Base-by-base conservation (phyloP, 331 rosid genomes). In the Prunus yedoensis region DNA sequence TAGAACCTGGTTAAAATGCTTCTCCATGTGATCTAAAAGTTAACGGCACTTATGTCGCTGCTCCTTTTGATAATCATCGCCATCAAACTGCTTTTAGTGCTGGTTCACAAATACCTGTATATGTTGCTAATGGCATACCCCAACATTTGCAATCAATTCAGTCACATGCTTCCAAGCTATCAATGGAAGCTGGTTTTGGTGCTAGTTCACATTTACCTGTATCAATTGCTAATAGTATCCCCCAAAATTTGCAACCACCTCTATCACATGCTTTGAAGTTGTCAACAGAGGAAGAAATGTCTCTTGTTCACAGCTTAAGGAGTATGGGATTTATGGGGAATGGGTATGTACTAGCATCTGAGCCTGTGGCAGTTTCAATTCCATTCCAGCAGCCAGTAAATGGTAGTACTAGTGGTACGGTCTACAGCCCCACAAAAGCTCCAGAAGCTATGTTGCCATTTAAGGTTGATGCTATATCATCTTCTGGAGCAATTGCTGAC, bases 271-370 rank as follows among this genome's bases (percentile, higher is more conserved):
- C 81, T 73, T 83, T 84, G 9, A 80, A 87, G 74, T 82, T 88
- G 89, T 74, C 83, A 69, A 79, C 77, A 71, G 84, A 72, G 68
- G 96, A 86, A 59, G 96, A 87, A 77, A 80, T 85, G n/a, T 78
- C 79, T 77, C 86, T 90, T 70, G 86, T 81, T 56, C 86, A 89
- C 70, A 77, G 81, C 81, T 79, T 92, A 28, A 27, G 3, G 28
- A 27, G 28, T 27, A 27, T 27, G 28, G 28, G 28, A 27, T 27
- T 27, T 27, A 27, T 27, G 28, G 28, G 28, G 28, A 27, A 27
- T 27, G 28, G 90, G 35, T 90, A 88, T 58, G 53, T 74, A 28
- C 67, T 81, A 83, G 88, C 85, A 83, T 76, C 91, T 46, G 88
- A 87, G 75, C 77, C 63, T 53, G 70, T 82, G 8, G 72, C 82